These are phyloP conservation scores for Kodamaea leandrae DNA, from an alignment of 805 yeast species.

Conservation along the genomic window DNA sequence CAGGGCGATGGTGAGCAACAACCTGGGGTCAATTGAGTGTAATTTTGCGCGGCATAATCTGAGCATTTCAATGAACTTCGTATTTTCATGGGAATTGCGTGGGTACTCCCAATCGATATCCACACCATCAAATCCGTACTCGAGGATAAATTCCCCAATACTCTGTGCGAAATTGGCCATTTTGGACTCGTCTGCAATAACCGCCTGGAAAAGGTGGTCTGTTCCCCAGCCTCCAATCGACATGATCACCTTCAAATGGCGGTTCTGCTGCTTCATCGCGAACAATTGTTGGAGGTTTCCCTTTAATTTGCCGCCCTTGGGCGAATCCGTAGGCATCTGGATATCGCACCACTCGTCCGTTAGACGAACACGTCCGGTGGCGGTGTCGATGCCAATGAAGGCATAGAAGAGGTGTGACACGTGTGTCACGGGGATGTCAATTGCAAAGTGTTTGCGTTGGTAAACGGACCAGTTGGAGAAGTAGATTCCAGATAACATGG, in stretches of 20 bases:
- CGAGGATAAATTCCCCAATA: slow-evolving; percentile 44
- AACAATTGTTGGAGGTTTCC: slow-evolving; percentile 55
- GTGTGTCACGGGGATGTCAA: slow-evolving; percentile 54
- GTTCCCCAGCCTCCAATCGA: slow-evolving; percentile 84
- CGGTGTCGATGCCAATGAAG: slow-evolving; percentile 58
- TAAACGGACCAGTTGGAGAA: slow-evolving; percentile 49
- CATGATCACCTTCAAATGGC: slow-evolving; percentile 54
- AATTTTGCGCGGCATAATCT: slow-evolving; percentile 38
- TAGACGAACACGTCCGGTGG: slow-evolving; percentile 51
- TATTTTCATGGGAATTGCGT: slow-evolving; percentile 42
- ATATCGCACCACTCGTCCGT: slow-evolving; percentile 69
- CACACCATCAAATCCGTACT: slow-evolving; percentile 79
- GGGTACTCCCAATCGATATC: slow-evolving; percentile 98
- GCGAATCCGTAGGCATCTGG: slow-evolving; percentile 34
- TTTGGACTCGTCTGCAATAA: slow-evolving; percentile 20
- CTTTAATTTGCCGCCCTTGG: slow-evolving; percentile 16
- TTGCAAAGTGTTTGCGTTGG: slow-evolving; percentile 48
- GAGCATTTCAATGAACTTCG: slow-evolving; percentile 44
- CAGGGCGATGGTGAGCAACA: slow-evolving; percentile 67
- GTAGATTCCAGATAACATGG: slow-evolving; percentile 40
- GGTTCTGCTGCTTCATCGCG: slow-evolving; percentile 40
- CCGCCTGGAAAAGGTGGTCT: slow-evolving; percentile 36
- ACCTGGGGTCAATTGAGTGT: slow-evolving; percentile 25
- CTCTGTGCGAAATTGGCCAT: slow-evolving; percentile 49
- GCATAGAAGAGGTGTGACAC: slow-evolving; percentile 77